Percentiles rank a stretch among this genome's conserved stretches.
Evolutionary conservation across 2,329 filamentous ascomycete species (phyloP).

Genomic region (Colletotrichum tanaceti): DNA sequence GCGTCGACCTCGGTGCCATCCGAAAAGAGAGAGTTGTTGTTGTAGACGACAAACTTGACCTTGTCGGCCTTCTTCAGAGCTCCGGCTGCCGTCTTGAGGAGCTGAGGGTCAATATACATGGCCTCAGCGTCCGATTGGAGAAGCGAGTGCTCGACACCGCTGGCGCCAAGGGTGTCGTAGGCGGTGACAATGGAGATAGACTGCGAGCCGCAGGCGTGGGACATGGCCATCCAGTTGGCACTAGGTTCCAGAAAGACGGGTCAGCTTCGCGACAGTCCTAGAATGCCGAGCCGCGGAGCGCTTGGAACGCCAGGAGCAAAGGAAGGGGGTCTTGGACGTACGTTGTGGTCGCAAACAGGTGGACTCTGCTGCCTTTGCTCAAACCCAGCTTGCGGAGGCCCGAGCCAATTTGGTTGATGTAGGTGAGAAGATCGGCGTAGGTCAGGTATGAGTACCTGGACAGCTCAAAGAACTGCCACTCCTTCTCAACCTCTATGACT

Average conservation of each 20-base stretch:
- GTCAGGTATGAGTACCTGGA: slow-evolving; percentile 80
- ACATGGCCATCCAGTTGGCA: slow-evolving; percentile 84
- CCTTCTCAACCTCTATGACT: slow-evolving; percentile 84
- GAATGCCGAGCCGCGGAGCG: neutral
- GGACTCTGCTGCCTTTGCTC: slow-evolving; percentile 57
- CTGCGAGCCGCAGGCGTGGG: slow-evolving; percentile 83
- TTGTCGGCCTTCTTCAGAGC: slow-evolving; percentile 68
- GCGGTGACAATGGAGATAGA: slow-evolving; percentile 93
- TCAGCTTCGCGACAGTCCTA: slow-evolving; percentile 22
- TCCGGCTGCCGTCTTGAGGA: slow-evolving; percentile 70
- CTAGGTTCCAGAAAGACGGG: slow-evolving; percentile 54
- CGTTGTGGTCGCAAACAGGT: slow-evolving; percentile 88
- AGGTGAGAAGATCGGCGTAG: slow-evolving; percentile 81
- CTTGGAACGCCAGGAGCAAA: slow-evolving; percentile 10
- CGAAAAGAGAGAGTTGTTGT: slow-evolving; percentile 66
- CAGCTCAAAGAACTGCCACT: slow-evolving; percentile 92
- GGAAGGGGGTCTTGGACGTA: slow-evolving; percentile 50
- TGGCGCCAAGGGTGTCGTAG: slow-evolving; percentile 90
- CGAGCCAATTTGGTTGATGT: slow-evolving; percentile 75
- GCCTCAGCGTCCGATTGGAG: slow-evolving; percentile 81
- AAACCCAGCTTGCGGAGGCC: slow-evolving; percentile 76
- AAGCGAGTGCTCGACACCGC: slow-evolving; percentile 87
- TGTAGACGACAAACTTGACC: slow-evolving; percentile 72
- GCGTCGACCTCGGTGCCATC: slow-evolving; percentile 63
- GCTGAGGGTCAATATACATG: slow-evolving; percentile 88